Base-by-base conservation (phyloP, 2,329 filamentous ascomycete species). In the Arthrobotrys conoides region DNA sequence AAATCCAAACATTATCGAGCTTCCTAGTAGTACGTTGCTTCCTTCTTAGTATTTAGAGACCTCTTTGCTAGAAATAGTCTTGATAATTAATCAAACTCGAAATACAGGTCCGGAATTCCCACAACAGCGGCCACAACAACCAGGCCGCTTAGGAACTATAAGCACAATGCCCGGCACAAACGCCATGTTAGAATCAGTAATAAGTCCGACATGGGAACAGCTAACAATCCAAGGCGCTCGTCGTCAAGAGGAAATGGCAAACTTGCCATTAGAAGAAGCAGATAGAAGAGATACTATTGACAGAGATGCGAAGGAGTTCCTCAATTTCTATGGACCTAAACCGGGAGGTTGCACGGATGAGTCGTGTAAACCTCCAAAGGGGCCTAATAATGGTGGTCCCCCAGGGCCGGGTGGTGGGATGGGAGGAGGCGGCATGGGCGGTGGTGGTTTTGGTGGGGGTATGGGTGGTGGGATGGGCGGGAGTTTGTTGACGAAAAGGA, bases 191-290 rank as follows among this genome's bases (percentile, higher is more conserved):
- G 53, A 57, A 36, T 36, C 10, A 3, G 51, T 18, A n/a, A 9
- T 69, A 1, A 70, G 65, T 18, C 71, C 71, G 3, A 20, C 51
- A 8, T 65, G 18, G 24, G 22, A 41, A 24, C 30, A 8, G 3
- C 18, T 76, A 5, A 61, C 48, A 6, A 59, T 61, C 24, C 18
- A 61, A 6, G n/a, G 18, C 8, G 55, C 33, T 5, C 36, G 72
- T 59, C 33, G 41, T 24, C 48, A 63, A 10, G 33, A 2, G 3
- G 55, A 8, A 9, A 18, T 57, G n/a, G 48, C 71, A 9, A 48
- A 64, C 18, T 6, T 70, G 8, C 72, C 72, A 5, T 30, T 64
- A 16, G 72, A 77, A 20, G 72, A 77, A 20, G 38, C 41, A 8
- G 72, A 77, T 44, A 61, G 72, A 16, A 49, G 20, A 1, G 66